These are phyloP conservation scores for Elsinoe batatas DNA, from an alignment of 2,329 filamentous ascomycete genomes.

Conservation along the genomic window DNA sequence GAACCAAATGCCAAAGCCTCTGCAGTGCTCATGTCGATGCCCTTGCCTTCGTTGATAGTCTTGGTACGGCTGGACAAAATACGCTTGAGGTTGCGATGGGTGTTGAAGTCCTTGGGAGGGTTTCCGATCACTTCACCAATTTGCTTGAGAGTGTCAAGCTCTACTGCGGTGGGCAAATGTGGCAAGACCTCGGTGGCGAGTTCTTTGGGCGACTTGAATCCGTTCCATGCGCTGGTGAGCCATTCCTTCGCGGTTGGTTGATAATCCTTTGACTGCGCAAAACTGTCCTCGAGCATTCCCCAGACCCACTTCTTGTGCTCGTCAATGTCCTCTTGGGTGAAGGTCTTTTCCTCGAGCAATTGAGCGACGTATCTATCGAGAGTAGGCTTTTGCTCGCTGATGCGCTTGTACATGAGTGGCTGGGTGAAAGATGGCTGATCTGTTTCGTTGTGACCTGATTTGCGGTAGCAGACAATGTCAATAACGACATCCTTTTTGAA, in stretches of 20 bases:
- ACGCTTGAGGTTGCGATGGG: constrained; percentile 95
- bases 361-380: constrained; percentile 88
- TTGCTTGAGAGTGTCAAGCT: constrained; percentile 61
- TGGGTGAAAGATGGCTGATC: constrained; percentile 99
- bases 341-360: constrained; percentile 82
- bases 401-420: constrained; percentile 98
- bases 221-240: constrained; percentile 98
- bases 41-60: constrained; percentile 80
- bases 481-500: constrained; percentile 98
- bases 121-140: constrained; percentile 73
- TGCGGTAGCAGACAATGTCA: constrained; percentile 97
- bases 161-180: constrained; percentile 78
- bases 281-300: constrained; percentile 98
- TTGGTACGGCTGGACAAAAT: constrained; percentile 85
- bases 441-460: constrained; percentile 98
- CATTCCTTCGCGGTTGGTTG: constrained; percentile 94
- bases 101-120: constrained; percentile 72
- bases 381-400: constrained; percentile 71
- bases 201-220: constrained; percentile 98
- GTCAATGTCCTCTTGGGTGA: constrained; percentile 94
- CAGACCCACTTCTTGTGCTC: constrained; percentile 99
- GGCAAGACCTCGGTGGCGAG: constrained; percentile 87
- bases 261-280: constrained; percentile 94
- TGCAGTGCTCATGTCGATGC: constrained; percentile 95
- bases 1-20: constrained; percentile 92